phyloP scores from a whole-genome alignment of 441 rosid species.

The Viola pubescens region DNA sequence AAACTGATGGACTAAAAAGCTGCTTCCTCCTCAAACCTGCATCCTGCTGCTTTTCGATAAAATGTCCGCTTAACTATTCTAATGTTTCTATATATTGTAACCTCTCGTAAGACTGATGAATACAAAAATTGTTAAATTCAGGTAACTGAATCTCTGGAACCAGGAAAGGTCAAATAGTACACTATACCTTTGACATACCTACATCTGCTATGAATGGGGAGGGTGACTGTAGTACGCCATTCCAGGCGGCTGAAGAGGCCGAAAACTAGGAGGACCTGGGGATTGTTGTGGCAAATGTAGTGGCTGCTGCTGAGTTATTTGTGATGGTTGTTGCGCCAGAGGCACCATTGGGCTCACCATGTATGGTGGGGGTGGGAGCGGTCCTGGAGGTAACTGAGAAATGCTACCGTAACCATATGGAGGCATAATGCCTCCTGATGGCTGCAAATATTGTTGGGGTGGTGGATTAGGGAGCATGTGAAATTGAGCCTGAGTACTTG shows the following conservation, averaged over 20 bases:
- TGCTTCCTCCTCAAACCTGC: no score
- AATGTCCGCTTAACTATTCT: no score
- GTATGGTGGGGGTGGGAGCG: slow-evolving; percentile 45
- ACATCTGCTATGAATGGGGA: slow-evolving; percentile 41
- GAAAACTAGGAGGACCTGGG: slow-evolving; percentile 44
- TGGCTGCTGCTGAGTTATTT: slow-evolving; percentile 26
- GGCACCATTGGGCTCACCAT: slow-evolving; percentile 51
- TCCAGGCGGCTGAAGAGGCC: slow-evolving; percentile 65
- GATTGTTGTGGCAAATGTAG: slow-evolving; percentile 33
- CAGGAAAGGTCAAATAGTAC: no score
- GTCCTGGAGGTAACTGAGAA: slow-evolving; percentile 55
- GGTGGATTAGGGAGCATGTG: slow-evolving; percentile 44
- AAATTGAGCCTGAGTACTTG: slow-evolving; percentile 46
- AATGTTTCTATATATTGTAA: no score
- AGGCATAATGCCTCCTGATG: slow-evolving; percentile 34
- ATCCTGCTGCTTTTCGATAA: no score
- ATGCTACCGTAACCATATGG: slow-evolving; percentile 31
- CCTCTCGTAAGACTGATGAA: no score
- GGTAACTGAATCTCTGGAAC: no score
- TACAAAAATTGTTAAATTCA: no score
- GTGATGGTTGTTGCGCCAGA: slow-evolving; percentile 35
- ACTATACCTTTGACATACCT: no score
- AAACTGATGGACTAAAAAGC: no score
- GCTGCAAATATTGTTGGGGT: slow-evolving; percentile 59
- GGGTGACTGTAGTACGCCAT: slow-evolving; percentile 59